These are phyloP conservation scores for Filosporella fistucella DNA, from an alignment of 495 filamentous ascomycete species.

Conservation along the genomic window DNA sequence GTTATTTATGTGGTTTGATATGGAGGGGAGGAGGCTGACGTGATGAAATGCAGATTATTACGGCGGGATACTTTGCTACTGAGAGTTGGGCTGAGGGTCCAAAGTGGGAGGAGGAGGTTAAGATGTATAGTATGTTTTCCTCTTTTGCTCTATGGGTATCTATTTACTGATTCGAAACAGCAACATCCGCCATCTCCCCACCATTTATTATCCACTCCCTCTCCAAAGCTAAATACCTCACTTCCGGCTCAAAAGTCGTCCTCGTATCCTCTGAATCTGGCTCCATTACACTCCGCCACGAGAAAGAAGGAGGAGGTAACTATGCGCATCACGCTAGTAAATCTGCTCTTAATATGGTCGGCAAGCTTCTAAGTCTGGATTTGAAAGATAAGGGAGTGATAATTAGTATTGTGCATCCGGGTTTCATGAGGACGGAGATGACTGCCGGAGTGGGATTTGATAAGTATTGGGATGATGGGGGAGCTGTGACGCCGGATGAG, in stretches of 20 bases:
- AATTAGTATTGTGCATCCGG: slow-evolving; percentile 65
- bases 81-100: slow-evolving; percentile 58
- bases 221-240: slow-evolving; percentile 45
- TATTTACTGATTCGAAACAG: slow-evolving; percentile 1
- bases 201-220: slow-evolving; percentile 62
- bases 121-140: slow-evolving; percentile 51
- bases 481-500: slow-evolving; percentile 63
- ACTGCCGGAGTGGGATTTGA: slow-evolving; percentile 67
- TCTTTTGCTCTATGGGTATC: background rate
- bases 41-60: slow-evolving; percentile 43
- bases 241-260: slow-evolving; percentile 51
- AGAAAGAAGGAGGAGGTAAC: slow-evolving; percentile 65
- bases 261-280: slow-evolving; percentile 65
- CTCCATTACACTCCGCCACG: slow-evolving; percentile 61
- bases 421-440: slow-evolving; percentile 75
- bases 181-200: slow-evolving; percentile 60
- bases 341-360: slow-evolving; percentile 70
- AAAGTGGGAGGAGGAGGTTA: slow-evolving; percentile 59
- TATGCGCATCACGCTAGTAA: slow-evolving; percentile 72
- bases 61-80: slow-evolving; percentile 62
- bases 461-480: slow-evolving; percentile 62
- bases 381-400: slow-evolving; percentile 58
- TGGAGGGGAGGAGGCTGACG: background rate
- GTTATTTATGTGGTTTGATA: background rate
- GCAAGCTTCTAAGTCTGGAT: slow-evolving; percentile 64